Conservation (phyloP, 148 eudicot genomes). For the Chenopodium suecicum region DNA sequence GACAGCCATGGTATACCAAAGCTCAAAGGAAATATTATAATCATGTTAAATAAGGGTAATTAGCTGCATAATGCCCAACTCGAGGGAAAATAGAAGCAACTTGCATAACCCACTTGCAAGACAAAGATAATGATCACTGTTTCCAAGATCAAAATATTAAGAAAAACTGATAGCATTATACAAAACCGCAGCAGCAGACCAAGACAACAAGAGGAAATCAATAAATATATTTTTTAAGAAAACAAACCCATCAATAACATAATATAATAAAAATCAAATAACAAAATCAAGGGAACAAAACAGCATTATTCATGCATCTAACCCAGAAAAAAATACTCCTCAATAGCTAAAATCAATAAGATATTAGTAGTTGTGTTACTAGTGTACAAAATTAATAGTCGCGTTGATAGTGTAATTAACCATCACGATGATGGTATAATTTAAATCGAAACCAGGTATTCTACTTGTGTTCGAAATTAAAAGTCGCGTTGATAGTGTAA, state of each 20-base stretch:
- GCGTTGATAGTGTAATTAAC: not conserved
- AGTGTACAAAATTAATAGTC: not conserved
- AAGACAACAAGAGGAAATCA: not conserved
- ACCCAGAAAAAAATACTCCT: not conserved
- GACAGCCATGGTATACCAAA: not conserved
- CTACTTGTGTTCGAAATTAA: too few relatives aligned
- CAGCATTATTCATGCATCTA: not conserved
- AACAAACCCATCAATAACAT: not conserved
- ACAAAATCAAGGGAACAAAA: not conserved
- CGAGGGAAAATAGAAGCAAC: not conserved
- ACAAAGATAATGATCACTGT: not conserved
- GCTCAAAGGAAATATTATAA: not conserved
- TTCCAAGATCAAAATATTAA: not conserved
- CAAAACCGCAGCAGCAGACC: not conserved
- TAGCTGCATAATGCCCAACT: not conserved
- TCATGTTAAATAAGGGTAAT: not conserved
- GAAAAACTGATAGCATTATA: not conserved
- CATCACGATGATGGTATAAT: too few relatives aligned
- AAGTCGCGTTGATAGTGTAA: not conserved
- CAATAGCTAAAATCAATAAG: not conserved
- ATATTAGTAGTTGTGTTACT: not conserved
- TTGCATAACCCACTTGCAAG: constrained; percentile 18
- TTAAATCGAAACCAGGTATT: not conserved
- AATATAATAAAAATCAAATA: not conserved
- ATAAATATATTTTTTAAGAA: not conserved